These are phyloP conservation scores for Citrullus colocynthis DNA, from an alignment of 306 rosid species.

Conservation along the genomic window DNA sequence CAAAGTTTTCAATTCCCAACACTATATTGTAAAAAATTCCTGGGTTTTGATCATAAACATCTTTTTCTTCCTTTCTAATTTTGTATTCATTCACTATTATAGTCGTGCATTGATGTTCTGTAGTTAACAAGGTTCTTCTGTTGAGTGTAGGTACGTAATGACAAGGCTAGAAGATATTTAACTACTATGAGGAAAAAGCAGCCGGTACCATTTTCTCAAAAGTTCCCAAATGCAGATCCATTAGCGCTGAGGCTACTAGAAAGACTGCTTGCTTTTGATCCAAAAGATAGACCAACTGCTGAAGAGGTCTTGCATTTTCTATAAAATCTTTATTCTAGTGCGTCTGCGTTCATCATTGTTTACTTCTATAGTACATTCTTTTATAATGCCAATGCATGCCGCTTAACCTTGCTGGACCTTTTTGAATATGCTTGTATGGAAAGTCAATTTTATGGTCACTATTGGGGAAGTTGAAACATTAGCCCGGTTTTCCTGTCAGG, in stretches of 20 bases:
- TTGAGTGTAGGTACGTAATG: constrained; percentile 69
- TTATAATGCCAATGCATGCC: background rate
- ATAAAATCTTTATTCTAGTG: background rate
- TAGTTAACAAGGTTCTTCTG: background rate
- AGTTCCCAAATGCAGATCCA: constrained; percentile 84
- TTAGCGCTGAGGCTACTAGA: constrained; percentile 54
- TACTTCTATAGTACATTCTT: background rate
- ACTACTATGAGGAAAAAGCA: constrained; percentile 87
- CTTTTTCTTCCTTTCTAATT: background rate
- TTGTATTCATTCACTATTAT: background rate
- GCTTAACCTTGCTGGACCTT: background rate
- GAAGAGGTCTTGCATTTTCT: constrained; percentile 57
- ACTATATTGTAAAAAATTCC: background rate
- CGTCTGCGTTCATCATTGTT: background rate
- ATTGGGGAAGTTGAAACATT: background rate
- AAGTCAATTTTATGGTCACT: background rate
- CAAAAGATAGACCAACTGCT: constrained; percentile 92
- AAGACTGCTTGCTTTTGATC: constrained; percentile 86
- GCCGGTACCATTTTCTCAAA: constrained; percentile 58
- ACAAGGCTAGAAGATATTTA: constrained; percentile 88
- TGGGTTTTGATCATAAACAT: background rate
- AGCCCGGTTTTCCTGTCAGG: constrained; percentile 30
- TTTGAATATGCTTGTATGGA: background rate
- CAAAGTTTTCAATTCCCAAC: background rate
- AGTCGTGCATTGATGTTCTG: background rate